Base-by-base conservation (phyloP, 2,329 filamentous ascomycete genomes). In the Botrytis tulipae region DNA sequence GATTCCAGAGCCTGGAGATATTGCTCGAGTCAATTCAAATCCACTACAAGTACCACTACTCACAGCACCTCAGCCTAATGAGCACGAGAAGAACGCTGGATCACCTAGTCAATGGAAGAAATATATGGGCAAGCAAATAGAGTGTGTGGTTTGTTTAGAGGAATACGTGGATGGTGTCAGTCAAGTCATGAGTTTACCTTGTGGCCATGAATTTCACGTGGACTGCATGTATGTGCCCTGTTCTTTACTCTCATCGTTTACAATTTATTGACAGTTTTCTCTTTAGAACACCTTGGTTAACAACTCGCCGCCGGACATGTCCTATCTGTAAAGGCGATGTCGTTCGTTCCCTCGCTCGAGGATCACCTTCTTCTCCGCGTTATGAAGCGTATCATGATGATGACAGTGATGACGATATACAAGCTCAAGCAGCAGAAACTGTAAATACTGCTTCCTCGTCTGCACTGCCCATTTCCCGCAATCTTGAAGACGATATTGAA, bases 261-360 rank as follows among this genome's bases (percentile, higher is more conserved):
- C 67, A 20, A 65, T 74, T 78, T 74, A 77, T 65, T 61, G 25
- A 59, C 51, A 57, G 5, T 20, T 46, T 18, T 20, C 46, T 40
- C 42, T 29, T 7, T 67, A 97, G 94, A 81, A 98, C 96, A 7
- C 96, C 96, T 2, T 99, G 96, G 96, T 86, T 99, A 70, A 98
- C 95, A 0, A 98, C 95, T 25, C 91, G 95, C 67, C 92, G 96
- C 76, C 91, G 96, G 76, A 99, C 96, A n/a, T 99, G 96, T 79
- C 96, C 96, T 0, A 98, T 99, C 75, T 99, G 96, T 85, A 99
- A 99, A 84, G 94, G 95, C 67, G 96, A 99, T 81, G 96, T 99
- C 51, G 95, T 99, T 25, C 85, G 88, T 44, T 90, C 88, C 14
- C 82, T 94, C 76, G 87, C 90, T 29, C 86, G 85, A 71, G 79